These are phyloP conservation scores for Paspalum notatum DNA, from an alignment of 176 grass and related monocot genomes.

Conservation along the genomic window DNA sequence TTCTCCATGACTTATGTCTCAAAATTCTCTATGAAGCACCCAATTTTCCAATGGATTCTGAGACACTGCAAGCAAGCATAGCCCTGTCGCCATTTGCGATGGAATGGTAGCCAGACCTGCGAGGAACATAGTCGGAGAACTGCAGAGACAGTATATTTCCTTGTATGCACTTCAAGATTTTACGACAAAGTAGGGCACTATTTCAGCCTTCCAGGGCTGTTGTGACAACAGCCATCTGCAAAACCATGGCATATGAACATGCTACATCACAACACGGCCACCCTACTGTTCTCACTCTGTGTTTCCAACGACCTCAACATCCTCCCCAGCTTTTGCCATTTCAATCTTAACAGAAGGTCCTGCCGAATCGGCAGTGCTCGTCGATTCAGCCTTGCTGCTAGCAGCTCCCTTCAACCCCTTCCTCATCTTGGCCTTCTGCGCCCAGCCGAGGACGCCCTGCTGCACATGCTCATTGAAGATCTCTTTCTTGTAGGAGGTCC, in stretches of 20 bases:
- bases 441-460: conserved; percentile 69
- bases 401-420: conserved; percentile 42
- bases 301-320: conserved; percentile 9
- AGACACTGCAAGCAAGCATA: no score
- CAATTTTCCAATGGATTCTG: no score
- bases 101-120: no score
- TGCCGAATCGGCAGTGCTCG: not conserved
- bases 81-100: no score
- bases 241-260: conserved; percentile 16
- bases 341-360: conserved; percentile 47
- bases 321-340: conserved; percentile 25
- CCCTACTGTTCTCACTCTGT: conserved; percentile 13
- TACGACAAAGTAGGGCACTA: not conserved
- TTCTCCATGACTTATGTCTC: no score
- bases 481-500: conserved; percentile 79
- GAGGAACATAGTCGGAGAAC: no score
- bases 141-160: no score
- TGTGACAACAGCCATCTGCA: not conserved
- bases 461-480: conserved; percentile 87
- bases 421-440: conserved; percentile 62
- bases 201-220: not conserved
- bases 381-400: not conserved
- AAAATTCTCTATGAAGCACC: no score
- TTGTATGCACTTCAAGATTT: no score
- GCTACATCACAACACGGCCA: not conserved